phyloP scores from a whole-genome alignment of 306 rosid genomes.

The Dalbergia oliveri region DNA sequence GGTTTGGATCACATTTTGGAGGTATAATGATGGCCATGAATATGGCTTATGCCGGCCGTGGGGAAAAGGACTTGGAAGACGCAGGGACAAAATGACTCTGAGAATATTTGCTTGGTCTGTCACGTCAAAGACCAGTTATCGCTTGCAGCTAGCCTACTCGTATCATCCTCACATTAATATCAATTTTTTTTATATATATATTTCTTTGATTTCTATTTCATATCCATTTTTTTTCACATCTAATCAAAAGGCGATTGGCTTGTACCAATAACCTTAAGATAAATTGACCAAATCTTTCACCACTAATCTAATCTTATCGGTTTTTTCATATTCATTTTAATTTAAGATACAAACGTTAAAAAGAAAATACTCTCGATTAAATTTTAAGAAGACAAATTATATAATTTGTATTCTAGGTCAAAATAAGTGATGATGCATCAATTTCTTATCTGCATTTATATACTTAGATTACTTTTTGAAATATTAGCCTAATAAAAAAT shows the following conservation, averaged over 20 bases:
- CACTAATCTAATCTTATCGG: not conserved
- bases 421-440: not conserved
- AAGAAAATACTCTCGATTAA: not conserved
- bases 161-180: no score
- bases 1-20: not conserved
- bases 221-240: no score
- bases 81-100: not conserved
- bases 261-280: not conserved
- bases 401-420: not conserved
- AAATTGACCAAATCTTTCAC: not conserved
- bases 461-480: no score
- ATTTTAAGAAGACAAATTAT: not conserved
- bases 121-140: not conserved
- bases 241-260: no score
- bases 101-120: not conserved
- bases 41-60: not conserved
- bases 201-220: no score
- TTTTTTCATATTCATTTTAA: not conserved
- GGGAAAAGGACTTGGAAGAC: not conserved
- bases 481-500: no score
- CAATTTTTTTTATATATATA: no score
- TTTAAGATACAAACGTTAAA: not conserved
- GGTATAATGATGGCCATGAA: not conserved
- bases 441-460: no score
- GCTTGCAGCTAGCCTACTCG: not conserved